phyloP scores from a whole-genome alignment of 768 basidiomycete genomes.

The Termitomyces eurrhizus region DNA sequence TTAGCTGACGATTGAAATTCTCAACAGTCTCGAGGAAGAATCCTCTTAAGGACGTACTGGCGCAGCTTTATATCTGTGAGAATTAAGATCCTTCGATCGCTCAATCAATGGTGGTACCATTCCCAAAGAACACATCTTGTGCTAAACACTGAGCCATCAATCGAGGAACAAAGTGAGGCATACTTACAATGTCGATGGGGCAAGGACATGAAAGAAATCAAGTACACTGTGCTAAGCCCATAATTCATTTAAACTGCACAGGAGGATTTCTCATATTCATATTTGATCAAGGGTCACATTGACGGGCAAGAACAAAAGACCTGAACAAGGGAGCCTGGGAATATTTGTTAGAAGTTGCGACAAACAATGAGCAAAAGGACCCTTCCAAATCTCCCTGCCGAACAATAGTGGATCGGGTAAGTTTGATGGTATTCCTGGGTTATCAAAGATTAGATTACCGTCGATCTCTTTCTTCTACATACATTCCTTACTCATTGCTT shows the following conservation, averaged over 20 bases:
- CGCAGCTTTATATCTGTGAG: background rate
- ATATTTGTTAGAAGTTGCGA: background rate
- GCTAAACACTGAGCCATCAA: background rate
- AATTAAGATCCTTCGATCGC: background rate
- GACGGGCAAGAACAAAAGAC: background rate
- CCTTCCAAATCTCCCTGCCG: background rate
- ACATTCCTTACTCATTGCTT: no score
- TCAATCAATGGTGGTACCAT: background rate
- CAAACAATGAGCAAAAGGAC: conserved; percentile 5
- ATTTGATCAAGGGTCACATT: background rate
- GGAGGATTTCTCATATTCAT: background rate
- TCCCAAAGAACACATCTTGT: background rate
- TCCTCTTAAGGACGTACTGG: background rate
- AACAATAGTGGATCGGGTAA: conserved; percentile 5
- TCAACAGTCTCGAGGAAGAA: no score
- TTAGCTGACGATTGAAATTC: background rate
- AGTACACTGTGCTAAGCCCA: background rate
- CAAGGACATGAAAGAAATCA: background rate
- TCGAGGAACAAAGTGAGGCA: background rate
- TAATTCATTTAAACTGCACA: background rate
- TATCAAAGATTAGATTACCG: background rate
- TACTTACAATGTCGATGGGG: background rate
- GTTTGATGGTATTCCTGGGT: background rate
- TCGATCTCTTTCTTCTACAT: background rate
- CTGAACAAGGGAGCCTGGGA: background rate